These are phyloP conservation scores for Dictyostelium brefeldianum DNA, from an alignment of 78 protist genomes.

Conservation along the genomic window DNA sequence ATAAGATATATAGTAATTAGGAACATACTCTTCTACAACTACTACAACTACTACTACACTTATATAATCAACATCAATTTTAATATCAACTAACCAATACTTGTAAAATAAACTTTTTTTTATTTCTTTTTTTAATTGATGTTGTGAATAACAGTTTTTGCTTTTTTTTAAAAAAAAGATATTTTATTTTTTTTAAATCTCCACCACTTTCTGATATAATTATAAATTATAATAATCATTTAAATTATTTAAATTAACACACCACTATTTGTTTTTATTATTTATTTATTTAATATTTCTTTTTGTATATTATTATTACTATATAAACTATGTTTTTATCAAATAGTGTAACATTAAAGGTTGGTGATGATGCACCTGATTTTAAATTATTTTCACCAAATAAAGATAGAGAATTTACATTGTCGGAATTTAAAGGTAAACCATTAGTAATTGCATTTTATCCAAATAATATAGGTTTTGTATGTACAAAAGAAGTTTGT, in stretches of 20 bases:
- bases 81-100: no score
- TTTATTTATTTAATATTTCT: not conserved
- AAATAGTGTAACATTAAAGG: not conserved
- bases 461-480: not conserved
- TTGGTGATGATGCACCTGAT: slow-evolving; percentile 68
- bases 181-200: no score
- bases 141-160: no score
- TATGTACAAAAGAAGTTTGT: not conserved
- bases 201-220: not conserved
- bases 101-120: no score
- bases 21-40: no score
- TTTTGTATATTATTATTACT: not conserved
- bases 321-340: not conserved
- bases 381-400: not conserved
- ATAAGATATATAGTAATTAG: not conserved
- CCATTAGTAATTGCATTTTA: slow-evolving; percentile 29
- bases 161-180: no score
- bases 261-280: not conserved
- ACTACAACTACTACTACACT: no score
- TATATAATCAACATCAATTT: no score
- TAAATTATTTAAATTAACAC: no score
- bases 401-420: not conserved
- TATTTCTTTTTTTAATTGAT: no score
- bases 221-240: not conserved
- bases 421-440: slow-evolving; percentile 9